Base-by-base conservation (phyloP, 169 alveolate genomes). In the Cryptosporidium muris region DNA sequence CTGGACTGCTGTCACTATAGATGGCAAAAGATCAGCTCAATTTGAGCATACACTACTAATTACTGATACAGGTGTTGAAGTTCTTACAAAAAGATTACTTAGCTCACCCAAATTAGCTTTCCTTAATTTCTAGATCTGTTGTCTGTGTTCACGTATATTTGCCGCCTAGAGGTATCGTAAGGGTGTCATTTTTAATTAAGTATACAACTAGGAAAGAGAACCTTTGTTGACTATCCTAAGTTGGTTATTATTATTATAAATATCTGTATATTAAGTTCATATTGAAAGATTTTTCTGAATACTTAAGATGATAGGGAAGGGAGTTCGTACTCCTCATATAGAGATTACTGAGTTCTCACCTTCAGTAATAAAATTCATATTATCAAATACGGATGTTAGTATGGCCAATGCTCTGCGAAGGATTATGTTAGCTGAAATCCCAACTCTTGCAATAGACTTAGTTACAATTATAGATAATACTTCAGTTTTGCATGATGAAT, bases 31-130 rank as follows among this genome's bases (percentile, higher is more conserved):
- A 40, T 64, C 82, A 16, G 88, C 99, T 7, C 98, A 97, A 90
- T 98, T 98, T 90, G 99, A 98, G 89, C 99, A 98, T 89, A 96
- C 99, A 12, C 65, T 97, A 56, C 91, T 98, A 48, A 94, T 98
- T 53, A 97, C 99, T 5, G 97, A 95, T 25, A 93, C 89, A 47
- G 97, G 97, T 38, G 97, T 92, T 62, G 99, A 98, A 82, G 91
- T 97, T 34, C 93, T 98, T 37, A 97, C 99, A 45, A 95, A 94
- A 36, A 91, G 99, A 64, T 60, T 90, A 43, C 93, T 91, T 5
- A 82, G 92, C 11, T 97, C 99, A 2, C 99, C 99, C 36, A 95
- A 95, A 25, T 81, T 96, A 63, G 95, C 25, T 74, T 68, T 8
- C 34, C 1, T 40, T 34, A 58, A 25, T 6, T 45, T 40, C 5